A percentile compares a stretch with the other conserved stretches of the same genome.
phyloP scores from a whole-genome alignment of 2,329 filamentous ascomycete species.

The Penicillium sp. region DNA sequence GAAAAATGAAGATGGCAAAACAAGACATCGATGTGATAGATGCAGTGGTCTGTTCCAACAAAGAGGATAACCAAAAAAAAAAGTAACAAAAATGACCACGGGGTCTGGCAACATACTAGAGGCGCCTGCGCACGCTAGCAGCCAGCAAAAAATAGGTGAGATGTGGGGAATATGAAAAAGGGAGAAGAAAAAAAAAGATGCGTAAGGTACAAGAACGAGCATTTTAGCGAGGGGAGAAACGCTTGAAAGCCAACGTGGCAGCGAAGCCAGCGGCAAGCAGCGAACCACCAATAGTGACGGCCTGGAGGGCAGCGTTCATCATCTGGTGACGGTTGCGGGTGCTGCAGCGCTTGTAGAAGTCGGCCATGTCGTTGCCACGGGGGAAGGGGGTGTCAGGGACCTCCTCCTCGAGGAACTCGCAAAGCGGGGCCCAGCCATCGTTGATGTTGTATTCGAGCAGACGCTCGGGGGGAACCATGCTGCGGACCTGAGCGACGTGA shows the following conservation, averaged over 20 bases:
- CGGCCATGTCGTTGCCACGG: conserved; percentile 54
- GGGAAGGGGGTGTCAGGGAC: conserved; percentile 53
- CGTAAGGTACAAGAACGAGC: background rate
- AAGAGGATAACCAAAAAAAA: background rate
- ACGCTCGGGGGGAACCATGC: conserved; percentile 50
- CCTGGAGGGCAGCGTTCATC: conserved; percentile 55
- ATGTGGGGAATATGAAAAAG: conserved; percentile 9
- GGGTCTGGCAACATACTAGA: background rate
- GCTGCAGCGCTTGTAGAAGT: conserved; percentile 56
- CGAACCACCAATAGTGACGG: conserved; percentile 51
- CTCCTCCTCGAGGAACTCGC: conserved; percentile 55
- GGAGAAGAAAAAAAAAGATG: background rate
- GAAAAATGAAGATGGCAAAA: background rate
- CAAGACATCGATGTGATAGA: conserved; percentile 7
- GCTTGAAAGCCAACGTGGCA: conserved; percentile 43
- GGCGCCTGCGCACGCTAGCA: conserved; percentile 28
- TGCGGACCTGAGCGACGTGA: conserved; percentile 55
- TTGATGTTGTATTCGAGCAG: conserved; percentile 56
- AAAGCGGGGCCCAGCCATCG: conserved; percentile 56
- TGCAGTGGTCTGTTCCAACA: conserved; percentile 7
- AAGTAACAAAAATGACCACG: background rate
- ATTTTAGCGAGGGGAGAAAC: conserved; percentile 33
- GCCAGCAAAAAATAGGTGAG: background rate
- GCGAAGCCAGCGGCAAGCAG: conserved; percentile 48
- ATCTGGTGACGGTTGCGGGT: conserved; percentile 56